A percentile compares a stretch with the other conserved stretches of the same genome.
These are phyloP conservation scores for Dendrobium officinale DNA, from an alignment of 106 monocot species.

Conservation along the genomic window DNA sequence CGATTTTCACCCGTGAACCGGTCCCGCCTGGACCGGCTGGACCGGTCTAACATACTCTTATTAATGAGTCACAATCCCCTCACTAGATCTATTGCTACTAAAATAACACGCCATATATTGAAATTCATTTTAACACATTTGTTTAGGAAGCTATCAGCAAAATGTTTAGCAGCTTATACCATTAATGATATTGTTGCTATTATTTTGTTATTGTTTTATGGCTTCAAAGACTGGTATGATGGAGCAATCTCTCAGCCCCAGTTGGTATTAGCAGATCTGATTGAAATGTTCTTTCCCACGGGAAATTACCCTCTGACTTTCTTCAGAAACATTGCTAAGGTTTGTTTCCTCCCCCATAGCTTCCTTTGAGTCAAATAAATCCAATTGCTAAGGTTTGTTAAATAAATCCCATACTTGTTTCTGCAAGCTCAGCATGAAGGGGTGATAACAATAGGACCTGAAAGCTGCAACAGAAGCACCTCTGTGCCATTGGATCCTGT, in stretches of 20 bases:
- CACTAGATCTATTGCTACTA: too few species aligned
- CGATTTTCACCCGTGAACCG: too few species aligned
- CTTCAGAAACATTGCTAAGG: slow-evolving; percentile 90
- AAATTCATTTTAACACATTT: too few species aligned
- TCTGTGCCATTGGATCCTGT: slow-evolving; percentile 57
- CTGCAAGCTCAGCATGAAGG: slow-evolving; percentile 45
- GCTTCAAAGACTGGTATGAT: slow-evolving; percentile 71
- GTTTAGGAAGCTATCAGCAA: not conserved
- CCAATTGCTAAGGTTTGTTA: not conserved
- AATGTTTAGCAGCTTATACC: not conserved
- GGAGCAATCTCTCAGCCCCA: slow-evolving; percentile 90
- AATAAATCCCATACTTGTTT: not conserved
- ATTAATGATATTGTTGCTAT: not conserved
- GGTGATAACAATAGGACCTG: slow-evolving; percentile 33
- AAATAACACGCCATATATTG: too few species aligned
- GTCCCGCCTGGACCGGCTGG: too few species aligned
- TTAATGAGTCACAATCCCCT: too few species aligned
- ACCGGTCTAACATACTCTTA: too few species aligned
- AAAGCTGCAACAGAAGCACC: slow-evolving; percentile 41
- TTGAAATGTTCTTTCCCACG: slow-evolving; percentile 75
- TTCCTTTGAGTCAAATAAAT: not conserved
- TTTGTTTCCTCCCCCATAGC: slow-evolving; percentile 8
- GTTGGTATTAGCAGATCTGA: slow-evolving; percentile 80
- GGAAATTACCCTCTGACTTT: slow-evolving; percentile 73
- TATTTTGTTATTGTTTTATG: not conserved